These are phyloP conservation scores for Chaetomium fimeti DNA, from an alignment of 495 filamentous ascomycete species.

Conservation along the genomic window DNA sequence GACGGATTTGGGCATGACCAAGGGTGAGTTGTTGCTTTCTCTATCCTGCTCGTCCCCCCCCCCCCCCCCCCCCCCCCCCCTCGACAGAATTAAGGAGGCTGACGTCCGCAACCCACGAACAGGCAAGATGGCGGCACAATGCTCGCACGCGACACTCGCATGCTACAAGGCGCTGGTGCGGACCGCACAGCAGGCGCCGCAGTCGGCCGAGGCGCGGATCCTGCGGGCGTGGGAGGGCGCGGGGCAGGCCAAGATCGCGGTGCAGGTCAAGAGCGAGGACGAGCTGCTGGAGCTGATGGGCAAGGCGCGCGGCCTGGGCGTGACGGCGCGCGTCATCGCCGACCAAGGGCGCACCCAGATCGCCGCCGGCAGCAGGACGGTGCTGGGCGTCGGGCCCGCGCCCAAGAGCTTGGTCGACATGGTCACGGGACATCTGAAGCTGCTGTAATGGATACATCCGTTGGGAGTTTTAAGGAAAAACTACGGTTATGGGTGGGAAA, in stretches of 20 bases:
- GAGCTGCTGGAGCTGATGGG: slow-evolving; percentile 75
- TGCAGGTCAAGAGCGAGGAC: slow-evolving; percentile 81
- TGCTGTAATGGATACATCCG: slow-evolving; percentile 59
- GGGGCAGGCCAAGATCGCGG: slow-evolving; percentile 89
- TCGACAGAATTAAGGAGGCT: not conserved
- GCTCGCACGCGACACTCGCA: slow-evolving; percentile 90
- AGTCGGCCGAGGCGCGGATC: slow-evolving; percentile 57
- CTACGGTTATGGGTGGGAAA: not conserved
- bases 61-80: not conserved
- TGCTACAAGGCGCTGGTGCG: slow-evolving; percentile 83
- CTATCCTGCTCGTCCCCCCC: not conserved
- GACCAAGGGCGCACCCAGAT: slow-evolving; percentile 99
- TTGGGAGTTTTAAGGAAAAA: not conserved
- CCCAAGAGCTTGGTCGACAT: slow-evolving; percentile 83
- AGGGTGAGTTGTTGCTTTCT: slow-evolving; percentile 57
- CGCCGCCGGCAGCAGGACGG: slow-evolving; percentile 84
- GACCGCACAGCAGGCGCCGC: slow-evolving; percentile 46
- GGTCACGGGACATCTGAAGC: slow-evolving; percentile 84
- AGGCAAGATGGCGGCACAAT: slow-evolving; percentile 98
- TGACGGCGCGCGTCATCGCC: slow-evolving; percentile 83
- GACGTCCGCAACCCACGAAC: not conserved
- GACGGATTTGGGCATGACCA: slow-evolving; percentile 94
- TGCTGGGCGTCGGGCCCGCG: slow-evolving; percentile 83
- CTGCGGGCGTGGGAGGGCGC: slow-evolving; percentile 77
- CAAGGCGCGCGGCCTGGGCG: slow-evolving; percentile 74